Conservation (phyloP, 345 rosid species). For the Dipteronia dyeriana region DNA sequence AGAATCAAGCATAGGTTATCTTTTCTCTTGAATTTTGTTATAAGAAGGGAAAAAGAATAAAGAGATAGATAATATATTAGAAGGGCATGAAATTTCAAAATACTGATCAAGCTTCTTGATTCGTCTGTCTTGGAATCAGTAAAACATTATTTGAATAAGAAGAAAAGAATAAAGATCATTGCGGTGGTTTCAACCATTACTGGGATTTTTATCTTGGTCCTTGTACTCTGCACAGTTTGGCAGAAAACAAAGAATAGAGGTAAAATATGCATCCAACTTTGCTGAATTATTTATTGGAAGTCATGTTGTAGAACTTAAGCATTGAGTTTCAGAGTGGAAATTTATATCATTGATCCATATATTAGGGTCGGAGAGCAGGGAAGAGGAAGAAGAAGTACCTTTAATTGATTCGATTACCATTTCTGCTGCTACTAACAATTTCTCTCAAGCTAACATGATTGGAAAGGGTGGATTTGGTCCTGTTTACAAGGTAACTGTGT, state of each 20-base stretch:
- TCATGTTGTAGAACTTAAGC: too few species aligned
- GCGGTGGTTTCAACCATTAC: not conserved
- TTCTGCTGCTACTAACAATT: conserved; percentile 36
- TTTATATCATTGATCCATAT: too few species aligned
- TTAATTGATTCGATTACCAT: conserved; percentile 28
- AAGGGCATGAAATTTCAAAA: not conserved
- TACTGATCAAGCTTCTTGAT: not conserved
- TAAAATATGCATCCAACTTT: conserved; percentile 1
- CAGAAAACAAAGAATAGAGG: conserved; percentile 10
- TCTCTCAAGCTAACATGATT: conserved; percentile 28
- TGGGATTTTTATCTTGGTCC: not conserved
- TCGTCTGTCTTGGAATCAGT: not conserved
- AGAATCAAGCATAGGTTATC: too few species aligned
- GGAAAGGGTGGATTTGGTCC: conserved; percentile 51
- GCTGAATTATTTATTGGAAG: too few species aligned
- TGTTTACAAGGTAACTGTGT: conserved; percentile 26
- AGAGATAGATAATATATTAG: too few species aligned
- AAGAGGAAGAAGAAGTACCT: conserved; percentile 12
- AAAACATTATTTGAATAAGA: not conserved
- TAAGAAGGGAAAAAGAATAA: too few species aligned
- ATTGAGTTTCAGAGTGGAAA: too few species aligned
- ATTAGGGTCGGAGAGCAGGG: too few species aligned
- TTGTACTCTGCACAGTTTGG: not conserved
- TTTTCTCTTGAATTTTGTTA: too few species aligned
- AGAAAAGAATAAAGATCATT: not conserved